Conservation (phyloP, 805 yeast species). For the Nakazawaea holstii region DNA sequence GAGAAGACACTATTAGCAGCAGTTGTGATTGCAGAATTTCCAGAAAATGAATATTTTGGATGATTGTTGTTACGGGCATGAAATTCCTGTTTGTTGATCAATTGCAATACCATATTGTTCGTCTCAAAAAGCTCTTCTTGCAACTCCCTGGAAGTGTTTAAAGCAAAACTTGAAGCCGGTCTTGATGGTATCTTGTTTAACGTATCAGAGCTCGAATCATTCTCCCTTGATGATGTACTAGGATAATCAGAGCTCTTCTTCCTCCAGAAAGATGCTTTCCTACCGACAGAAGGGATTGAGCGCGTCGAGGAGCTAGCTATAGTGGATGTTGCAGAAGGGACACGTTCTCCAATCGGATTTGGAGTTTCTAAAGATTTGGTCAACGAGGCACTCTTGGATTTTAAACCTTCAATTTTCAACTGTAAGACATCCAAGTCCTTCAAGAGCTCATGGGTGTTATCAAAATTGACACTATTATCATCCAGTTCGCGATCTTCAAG, state of each 20-base stretch:
- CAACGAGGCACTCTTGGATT: conserved; percentile 3
- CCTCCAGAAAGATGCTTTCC: conserved; percentile 5
- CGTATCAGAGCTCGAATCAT: neutral
- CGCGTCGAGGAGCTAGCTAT: neutral
- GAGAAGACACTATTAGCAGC: conserved; percentile 33
- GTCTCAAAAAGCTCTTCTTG: conserved; percentile 2
- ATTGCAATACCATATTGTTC: conserved; percentile 8
- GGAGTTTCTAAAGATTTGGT: conserved; percentile 3
- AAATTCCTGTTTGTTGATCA: conserved; percentile 10
- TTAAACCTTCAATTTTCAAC: conserved; percentile 9
- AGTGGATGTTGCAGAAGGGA: conserved; percentile 13
- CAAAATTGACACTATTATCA: conserved; percentile 3
- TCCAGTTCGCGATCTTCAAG: conserved; percentile 7
- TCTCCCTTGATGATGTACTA: neutral
- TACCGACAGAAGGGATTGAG: neutral
- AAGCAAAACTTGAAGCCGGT: neutral
- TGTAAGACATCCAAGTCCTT: conserved; percentile 8
- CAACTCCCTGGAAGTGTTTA: neutral
- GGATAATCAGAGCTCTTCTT: neutral
- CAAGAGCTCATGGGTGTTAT: neutral
- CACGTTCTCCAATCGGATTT: neutral
- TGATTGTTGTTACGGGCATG: neutral
- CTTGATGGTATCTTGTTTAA: too few relatives aligned
- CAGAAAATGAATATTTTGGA: neutral
- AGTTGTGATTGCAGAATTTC: conserved; percentile 7